Evolutionary conservation across 2,329 filamentous ascomycete genomes (phyloP), one percentile per base, ranked within the genome.

Genomic region (Ophiostoma ips): DNA sequence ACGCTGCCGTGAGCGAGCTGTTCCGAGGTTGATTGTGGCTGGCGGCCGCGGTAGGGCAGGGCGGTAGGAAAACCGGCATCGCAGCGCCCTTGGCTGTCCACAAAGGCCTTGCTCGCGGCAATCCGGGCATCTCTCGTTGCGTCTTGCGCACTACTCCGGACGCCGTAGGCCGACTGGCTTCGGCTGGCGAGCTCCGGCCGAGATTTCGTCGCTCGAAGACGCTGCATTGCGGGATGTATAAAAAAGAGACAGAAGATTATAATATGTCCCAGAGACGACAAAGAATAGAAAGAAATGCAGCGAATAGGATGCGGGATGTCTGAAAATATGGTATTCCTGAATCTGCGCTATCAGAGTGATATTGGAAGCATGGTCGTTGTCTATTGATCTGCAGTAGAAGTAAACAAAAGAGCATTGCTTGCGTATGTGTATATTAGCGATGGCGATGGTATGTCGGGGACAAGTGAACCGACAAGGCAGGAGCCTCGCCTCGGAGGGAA

Each of bases 61-160:
- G n/a, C n/a, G n/a, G n/a, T n/a, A n/a, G n/a, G n/a, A n/a, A n/a
- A n/a, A 16, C 8, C 24, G n/a, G 11, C 9, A 5, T 21, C 30
- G 16, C 18, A 19, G 7, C 30, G 43, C 34, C 66, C 66, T 49
- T 67, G 67, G n/a, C 74, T 73, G 52, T 73, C 69, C 7, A 66
- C 61, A 59, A 76, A 84, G 1, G 81, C 82, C 58, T 79, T 66
- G 33, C 68, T 66, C 8, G 81, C 81, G 19, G 81, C 81, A 36
- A 74, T 70, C 36, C 77, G 72, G 8, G 81, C 81, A 61, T 83
- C 76, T 49, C 75, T 68, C 46, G 75, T 70, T 2, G 75, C 73
- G 3, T 65, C 61, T 11, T 62, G 63, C 1, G 72, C 71, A 55
- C 70, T 65, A 30, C 33, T 73, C 8, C 24, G n/a, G 18, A 70